phyloP scores from a whole-genome alignment of 129 eudicot species.

The Heracleum sosnowskyi region DNA sequence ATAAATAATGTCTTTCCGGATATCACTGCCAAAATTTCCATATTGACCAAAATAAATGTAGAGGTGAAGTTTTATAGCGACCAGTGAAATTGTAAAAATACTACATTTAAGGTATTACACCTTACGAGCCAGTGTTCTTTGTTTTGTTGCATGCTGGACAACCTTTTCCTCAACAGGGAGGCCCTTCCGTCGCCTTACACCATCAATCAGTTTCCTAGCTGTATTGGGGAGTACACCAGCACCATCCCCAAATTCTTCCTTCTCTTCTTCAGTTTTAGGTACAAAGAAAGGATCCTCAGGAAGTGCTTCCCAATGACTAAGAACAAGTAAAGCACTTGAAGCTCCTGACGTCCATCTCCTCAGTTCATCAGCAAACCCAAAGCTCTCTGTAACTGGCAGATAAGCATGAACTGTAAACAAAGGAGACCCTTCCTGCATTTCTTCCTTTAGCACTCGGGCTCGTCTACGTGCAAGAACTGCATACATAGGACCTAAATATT shows the following conservation, averaged over 20 bases:
- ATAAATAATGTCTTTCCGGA: neutral
- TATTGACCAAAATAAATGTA: neutral
- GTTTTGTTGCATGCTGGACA: slow-evolving; percentile 91
- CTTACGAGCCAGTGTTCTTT: slow-evolving; percentile 87
- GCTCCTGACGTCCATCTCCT: slow-evolving; percentile 92
- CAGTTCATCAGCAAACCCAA: slow-evolving; percentile 87
- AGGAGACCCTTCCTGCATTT: slow-evolving; percentile 96
- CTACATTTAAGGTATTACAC: slow-evolving; percentile 33
- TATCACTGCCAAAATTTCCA: neutral
- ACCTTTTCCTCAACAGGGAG: slow-evolving; percentile 91
- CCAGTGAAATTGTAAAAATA: neutral
- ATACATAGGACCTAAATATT: slow-evolving; percentile 72
- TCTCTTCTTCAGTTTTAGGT: slow-evolving; percentile 93
- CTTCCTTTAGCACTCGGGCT: slow-evolving; percentile 84
- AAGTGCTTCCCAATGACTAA: slow-evolving; percentile 90
- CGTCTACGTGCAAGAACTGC: slow-evolving; percentile 82
- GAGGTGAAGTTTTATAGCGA: neutral
- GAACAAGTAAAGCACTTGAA: slow-evolving; percentile 84
- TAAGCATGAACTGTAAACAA: slow-evolving; percentile 90
- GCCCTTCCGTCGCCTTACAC: slow-evolving; percentile 82
- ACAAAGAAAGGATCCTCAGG: slow-evolving; percentile 92
- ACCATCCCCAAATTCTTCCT: slow-evolving; percentile 94
- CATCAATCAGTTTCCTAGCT: slow-evolving; percentile 72
- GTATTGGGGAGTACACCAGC: slow-evolving; percentile 69
- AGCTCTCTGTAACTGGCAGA: slow-evolving; percentile 88